These are phyloP conservation scores for Aspergillus tanneri DNA, from an alignment of 2,329 filamentous ascomycete genomes.

Conservation along the genomic window DNA sequence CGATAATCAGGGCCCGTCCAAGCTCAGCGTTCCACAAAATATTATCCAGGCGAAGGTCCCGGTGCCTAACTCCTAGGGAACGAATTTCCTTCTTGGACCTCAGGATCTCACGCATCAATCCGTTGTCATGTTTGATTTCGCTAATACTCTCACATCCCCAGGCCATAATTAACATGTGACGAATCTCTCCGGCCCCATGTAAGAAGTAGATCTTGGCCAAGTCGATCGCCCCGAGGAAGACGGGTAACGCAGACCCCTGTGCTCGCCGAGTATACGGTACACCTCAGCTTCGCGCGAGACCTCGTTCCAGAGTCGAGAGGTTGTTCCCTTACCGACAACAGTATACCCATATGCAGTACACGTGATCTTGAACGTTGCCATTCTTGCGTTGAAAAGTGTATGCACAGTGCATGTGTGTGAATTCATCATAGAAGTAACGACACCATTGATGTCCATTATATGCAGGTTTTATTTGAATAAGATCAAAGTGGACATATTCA, in stretches of 20 bases:
- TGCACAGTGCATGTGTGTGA: too few species aligned
- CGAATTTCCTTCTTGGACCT: slow-evolving; percentile 13
- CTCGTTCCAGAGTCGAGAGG: slow-evolving; percentile 22
- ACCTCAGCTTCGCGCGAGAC: slow-evolving; percentile 27
- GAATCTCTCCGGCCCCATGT: slow-evolving; percentile 27
- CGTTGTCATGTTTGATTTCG: slow-evolving; percentile 1
- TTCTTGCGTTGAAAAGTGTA: too few species aligned
- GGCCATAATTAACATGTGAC: slow-evolving; percentile 32
- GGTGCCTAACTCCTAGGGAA: slow-evolving; percentile 19
- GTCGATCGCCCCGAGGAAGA: slow-evolving; percentile 29
- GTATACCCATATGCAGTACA: slow-evolving; percentile 26
- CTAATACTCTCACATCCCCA: slow-evolving; percentile 23
- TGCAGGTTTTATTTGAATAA: too few species aligned
- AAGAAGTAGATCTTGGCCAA: slow-evolving; percentile 28
- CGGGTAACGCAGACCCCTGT: slow-evolving; percentile 30
- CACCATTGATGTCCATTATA: too few species aligned
- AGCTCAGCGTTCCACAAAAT: slow-evolving; percentile 26
- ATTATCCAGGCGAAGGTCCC: slow-evolving; percentile 22
- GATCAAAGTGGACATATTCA: too few species aligned
- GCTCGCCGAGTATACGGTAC: slow-evolving; percentile 23
- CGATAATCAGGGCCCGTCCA: too few species aligned
- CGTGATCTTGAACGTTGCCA: slow-evolving; percentile 31
- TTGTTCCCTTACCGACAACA: slow-evolving; percentile 34
- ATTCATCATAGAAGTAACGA: too few species aligned
- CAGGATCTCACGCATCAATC: slow-evolving; percentile 2